Percentiles rank a stretch among this genome's conserved stretches.
Evolutionary conservation across 495 filamentous ascomycete genomes (phyloP).

Genomic region (Tuber melanosporum): DNA sequence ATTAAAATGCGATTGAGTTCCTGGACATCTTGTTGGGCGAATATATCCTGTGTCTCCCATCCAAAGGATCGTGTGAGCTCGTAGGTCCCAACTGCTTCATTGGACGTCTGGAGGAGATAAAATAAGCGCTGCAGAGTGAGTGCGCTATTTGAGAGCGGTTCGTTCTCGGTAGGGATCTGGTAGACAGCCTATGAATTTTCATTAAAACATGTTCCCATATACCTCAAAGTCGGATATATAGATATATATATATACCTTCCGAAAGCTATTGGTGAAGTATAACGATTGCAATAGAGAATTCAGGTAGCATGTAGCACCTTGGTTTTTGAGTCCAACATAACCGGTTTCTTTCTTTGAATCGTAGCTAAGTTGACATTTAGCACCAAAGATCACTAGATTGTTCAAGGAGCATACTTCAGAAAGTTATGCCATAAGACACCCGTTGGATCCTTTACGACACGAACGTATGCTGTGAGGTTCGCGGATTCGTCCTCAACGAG

Average conservation of each 20-base stretch:
- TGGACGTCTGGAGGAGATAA: constrained; percentile 81
- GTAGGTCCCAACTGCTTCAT: constrained; percentile 73
- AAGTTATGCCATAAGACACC: constrained; percentile 99
- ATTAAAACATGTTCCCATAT: constrained; percentile 11
- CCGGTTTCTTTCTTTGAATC: constrained; percentile 98
- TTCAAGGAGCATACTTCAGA: constrained; percentile 57
- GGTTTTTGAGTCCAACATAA: constrained; percentile 93
- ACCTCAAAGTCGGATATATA: not conserved
- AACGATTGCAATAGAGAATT: constrained; percentile 95
- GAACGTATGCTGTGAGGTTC: constrained; percentile 86
- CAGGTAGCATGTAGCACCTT: constrained; percentile 96
- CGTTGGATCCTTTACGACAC: constrained; percentile 92
- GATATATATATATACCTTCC: constrained; percentile 58
- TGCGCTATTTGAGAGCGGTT: constrained; percentile 75
- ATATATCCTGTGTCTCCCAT: constrained; percentile 96
- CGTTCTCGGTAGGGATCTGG: constrained; percentile 84
- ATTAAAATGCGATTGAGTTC: constrained; percentile 93
- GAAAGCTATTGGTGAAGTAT: constrained; percentile 95
- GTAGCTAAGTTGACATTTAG: constrained; percentile 54
- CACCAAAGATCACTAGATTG: constrained; percentile 8
- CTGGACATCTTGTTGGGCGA: constrained; percentile 98
- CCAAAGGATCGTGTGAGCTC: constrained; percentile 95
- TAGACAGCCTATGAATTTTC: constrained; percentile 68
- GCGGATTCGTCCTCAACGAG: constrained; percentile 81
- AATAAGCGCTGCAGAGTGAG: constrained; percentile 92